A percentile compares a stretch with the other conserved stretches of the same genome.
Conservation (phyloP, 352 stramenopile species). For the Globisporangium carolinianum region DNA sequence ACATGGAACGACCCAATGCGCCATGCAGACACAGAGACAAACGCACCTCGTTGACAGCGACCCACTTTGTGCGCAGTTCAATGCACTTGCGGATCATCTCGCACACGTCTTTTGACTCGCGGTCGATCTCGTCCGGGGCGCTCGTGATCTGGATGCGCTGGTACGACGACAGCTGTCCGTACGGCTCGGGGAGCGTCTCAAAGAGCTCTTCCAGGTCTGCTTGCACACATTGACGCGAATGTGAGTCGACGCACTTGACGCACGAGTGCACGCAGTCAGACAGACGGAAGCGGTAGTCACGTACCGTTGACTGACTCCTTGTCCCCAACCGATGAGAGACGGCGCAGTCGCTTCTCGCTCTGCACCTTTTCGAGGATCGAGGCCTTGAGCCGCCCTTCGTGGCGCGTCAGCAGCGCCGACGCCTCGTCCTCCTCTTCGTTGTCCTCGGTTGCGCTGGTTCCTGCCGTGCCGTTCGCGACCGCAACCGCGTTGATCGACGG, state of each 20-base stretch:
- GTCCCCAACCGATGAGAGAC: slow-evolving; percentile 34
- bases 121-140: slow-evolving; percentile 53
- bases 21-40: no score
- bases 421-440: slow-evolving; percentile 30
- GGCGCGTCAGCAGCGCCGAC: slow-evolving; percentile 27
- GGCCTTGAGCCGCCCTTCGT: slow-evolving; percentile 64
- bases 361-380: slow-evolving; percentile 73
- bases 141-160: slow-evolving; percentile 78
- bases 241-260: background rate
- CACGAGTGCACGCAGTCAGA: background rate
- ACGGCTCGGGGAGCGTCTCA: slow-evolving; percentile 73
- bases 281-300: background rate
- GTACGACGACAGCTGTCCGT: slow-evolving; percentile 57
- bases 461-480: slow-evolving; percentile 5
- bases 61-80: slow-evolving; percentile 61
- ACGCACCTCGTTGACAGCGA: slow-evolving; percentile 36
- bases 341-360: slow-evolving; percentile 60
- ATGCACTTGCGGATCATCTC: slow-evolving; percentile 77
- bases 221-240: background rate
- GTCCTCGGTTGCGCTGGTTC: slow-evolving; percentile 12
- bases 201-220: slow-evolving; percentile 51
- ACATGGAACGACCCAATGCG: no score
- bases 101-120: slow-evolving; percentile 73
- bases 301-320: slow-evolving; percentile 16
- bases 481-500: slow-evolving; percentile 10